Evolutionary conservation across 2,329 filamentous ascomycete species (phyloP).

Genomic region (Ascochyta fabae): DNA sequence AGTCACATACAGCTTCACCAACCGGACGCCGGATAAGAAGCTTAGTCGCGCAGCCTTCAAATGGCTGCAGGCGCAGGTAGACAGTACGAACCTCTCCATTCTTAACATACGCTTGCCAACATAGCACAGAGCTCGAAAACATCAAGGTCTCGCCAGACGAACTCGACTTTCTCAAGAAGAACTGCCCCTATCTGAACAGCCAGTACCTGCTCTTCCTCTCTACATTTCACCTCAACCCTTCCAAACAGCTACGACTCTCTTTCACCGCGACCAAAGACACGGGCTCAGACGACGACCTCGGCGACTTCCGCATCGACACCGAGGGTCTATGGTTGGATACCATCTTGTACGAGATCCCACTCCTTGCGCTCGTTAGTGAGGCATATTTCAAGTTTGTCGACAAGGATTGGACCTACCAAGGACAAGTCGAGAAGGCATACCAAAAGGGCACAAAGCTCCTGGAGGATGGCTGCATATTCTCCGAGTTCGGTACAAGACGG

Average conservation of each 20-base stretch:
- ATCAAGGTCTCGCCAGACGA: constrained; percentile 82
- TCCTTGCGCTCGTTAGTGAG: constrained; percentile 90
- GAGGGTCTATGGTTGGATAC: constrained; percentile 91
- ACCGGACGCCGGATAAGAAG: constrained; percentile 93
- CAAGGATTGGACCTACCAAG: constrained; percentile 86
- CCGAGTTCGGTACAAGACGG: constrained; percentile 90
- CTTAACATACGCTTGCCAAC: constrained; percentile 10
- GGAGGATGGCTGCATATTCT: constrained; percentile 83
- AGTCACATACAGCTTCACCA: constrained; percentile 93
- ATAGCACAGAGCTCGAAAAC: constrained; percentile 73
- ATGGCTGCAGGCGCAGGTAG: constrained; percentile 85
- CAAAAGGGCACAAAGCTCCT: constrained; percentile 80
- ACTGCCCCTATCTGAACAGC: constrained; percentile 79
- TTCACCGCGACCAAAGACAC: constrained; percentile 66
- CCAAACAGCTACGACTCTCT: constrained; percentile 76
- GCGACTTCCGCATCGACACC: constrained; percentile 78
- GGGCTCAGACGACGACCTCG: constrained; percentile 68
- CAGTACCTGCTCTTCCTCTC: constrained; percentile 83
- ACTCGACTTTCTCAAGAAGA: constrained; percentile 74
- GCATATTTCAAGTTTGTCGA: constrained; percentile 98
- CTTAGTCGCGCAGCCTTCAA: constrained; percentile 80
- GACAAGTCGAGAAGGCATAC: constrained; percentile 84
- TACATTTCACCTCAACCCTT: constrained; percentile 79
- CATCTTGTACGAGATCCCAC: constrained; percentile 95
- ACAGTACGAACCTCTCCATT: constrained; percentile 59